These are phyloP conservation scores for Letharia lupina DNA, from an alignment of 495 filamentous ascomycete genomes.

Conservation along the genomic window DNA sequence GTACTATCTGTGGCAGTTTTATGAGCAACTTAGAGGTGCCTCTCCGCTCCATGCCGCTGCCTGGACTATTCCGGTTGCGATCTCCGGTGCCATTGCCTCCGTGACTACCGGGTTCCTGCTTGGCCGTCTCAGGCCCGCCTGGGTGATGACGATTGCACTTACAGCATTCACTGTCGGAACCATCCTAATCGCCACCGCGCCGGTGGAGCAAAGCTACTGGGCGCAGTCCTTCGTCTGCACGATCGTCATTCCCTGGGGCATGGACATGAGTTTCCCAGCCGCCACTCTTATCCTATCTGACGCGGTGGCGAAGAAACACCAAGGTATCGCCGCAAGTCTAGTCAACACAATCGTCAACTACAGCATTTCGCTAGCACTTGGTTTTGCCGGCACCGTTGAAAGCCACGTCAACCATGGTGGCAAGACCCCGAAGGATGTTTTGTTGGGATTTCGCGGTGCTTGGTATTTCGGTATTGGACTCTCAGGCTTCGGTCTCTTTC, in stretches of 20 bases:
- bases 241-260: slow-evolving; percentile 45
- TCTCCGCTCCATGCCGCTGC: slow-evolving; percentile 35
- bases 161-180: slow-evolving; percentile 35
- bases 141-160: slow-evolving; percentile 46
- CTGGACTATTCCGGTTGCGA: slow-evolving; percentile 32
- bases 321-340: slow-evolving; percentile 49
- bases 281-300: slow-evolving; percentile 30
- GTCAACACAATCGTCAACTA: slow-evolving; percentile 61
- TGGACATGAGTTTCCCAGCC: slow-evolving; percentile 41
- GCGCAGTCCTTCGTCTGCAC: slow-evolving; percentile 38
- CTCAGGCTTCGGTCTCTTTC: slow-evolving; percentile 36
- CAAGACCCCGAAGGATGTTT: slow-evolving; percentile 27
- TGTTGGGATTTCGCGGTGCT: slow-evolving; percentile 49
- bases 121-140: slow-evolving; percentile 29
- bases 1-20: slow-evolving; percentile 40
- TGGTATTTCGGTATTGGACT: slow-evolving; percentile 51
- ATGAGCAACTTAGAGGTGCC: slow-evolving; percentile 29
- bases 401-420: slow-evolving; percentile 41
- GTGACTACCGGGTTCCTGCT: slow-evolving; percentile 39
- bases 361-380: slow-evolving; percentile 55
- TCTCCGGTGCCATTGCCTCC: slow-evolving; percentile 36
- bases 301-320: slow-evolving; percentile 35
- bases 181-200: slow-evolving; percentile 31
- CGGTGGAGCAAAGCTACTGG: slow-evolving; percentile 39
- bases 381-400: slow-evolving; percentile 58